phyloP scores from a whole-genome alignment of 805 yeast genomes.

The Myxozyma neglecta region DNA sequence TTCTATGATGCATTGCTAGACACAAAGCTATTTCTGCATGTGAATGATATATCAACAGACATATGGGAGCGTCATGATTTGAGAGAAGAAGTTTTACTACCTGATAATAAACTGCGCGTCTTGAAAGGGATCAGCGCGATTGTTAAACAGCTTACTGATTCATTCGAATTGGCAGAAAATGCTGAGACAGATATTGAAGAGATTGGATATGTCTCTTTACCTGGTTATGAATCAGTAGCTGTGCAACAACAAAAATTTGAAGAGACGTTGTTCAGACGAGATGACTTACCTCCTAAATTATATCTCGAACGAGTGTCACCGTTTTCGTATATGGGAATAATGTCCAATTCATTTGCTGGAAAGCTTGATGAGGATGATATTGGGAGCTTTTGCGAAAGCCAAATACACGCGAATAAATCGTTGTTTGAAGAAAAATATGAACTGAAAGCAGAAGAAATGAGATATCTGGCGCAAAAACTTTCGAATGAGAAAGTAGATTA shows the following conservation, averaged over 20 bases:
- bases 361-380: not conserved
- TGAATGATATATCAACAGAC: not conserved
- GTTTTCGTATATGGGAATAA: conserved; percentile 15
- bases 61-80: not conserved
- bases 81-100: not conserved
- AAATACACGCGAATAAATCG: not conserved
- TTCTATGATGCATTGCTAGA: not conserved
- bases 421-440: not conserved
- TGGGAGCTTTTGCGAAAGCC: not conserved
- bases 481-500: not conserved
- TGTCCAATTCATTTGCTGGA: not conserved
- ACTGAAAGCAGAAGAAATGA: not conserved
- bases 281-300: not conserved
- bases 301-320: conserved; percentile 18
- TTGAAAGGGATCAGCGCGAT: not conserved
- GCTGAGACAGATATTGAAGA: not conserved
- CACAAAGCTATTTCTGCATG: not conserved
- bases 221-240: not conserved
- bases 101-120: not conserved
- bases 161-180: not conserved
- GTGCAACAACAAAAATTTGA: not conserved
- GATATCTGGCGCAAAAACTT: not conserved
- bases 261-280: not conserved
- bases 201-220: not conserved
- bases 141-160: not conserved